Conservation (phyloP, 306 rosid genomes). For the Corylus americana region DNA sequence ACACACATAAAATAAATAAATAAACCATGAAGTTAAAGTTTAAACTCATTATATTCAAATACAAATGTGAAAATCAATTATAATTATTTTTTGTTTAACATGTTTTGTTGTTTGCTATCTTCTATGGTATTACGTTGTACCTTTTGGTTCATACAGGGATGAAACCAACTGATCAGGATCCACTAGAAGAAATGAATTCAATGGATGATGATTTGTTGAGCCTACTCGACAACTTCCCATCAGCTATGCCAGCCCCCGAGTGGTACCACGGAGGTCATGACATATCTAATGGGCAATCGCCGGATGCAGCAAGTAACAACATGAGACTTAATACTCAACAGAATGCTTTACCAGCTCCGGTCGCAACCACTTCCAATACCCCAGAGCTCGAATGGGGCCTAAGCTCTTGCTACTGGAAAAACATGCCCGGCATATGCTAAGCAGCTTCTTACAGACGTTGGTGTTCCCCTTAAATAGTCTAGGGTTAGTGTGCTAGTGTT, state of each 20-base stretch:
- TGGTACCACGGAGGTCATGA: conserved; percentile 46
- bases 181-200: conserved; percentile 46
- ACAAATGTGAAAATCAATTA: no score
- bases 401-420: conserved; percentile 46
- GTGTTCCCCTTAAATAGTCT: neutral
- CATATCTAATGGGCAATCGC: conserved; percentile 15
- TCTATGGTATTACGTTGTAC: neutral
- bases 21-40: no score
- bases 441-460: neutral
- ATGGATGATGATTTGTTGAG: conserved; percentile 74
- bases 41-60: no score
- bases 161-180: conserved; percentile 38
- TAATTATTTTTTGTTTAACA: neutral
- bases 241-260: conserved; percentile 47
- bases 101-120: neutral
- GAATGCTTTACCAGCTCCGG: conserved; percentile 5
- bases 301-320: conserved; percentile 2
- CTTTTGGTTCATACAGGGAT: conserved; percentile 33
- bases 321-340: conserved; percentile 27
- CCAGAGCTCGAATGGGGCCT: conserved; percentile 36
- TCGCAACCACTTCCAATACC: neutral
- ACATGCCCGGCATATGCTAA: conserved; percentile 56
- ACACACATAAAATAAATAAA: no score
- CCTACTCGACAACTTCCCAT: conserved; percentile 55
- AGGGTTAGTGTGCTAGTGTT: conserved; percentile 1